Evolutionary conservation across 192 early-diverging fungal species (phyloP), one percentile per base, ranked within the genome.

Genomic region (Backusella westeae): DNA sequence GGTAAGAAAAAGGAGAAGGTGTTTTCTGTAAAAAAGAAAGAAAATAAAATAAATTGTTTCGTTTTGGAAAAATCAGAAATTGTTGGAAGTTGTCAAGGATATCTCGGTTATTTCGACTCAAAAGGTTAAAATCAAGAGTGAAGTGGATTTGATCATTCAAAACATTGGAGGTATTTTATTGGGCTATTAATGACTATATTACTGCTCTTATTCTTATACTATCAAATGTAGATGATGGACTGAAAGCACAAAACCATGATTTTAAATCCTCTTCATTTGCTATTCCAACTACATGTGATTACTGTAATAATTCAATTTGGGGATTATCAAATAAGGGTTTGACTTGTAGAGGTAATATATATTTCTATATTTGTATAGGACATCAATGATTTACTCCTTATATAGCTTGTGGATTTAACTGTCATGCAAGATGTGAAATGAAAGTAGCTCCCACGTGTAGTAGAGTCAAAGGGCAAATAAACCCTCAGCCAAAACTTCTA

Each of bases 401-500:
- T 42, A 9, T 69, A 72, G 85, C 85, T 19, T 91, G 93, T 78
- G 90, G 89, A 3, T 93, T 91, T 72, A 92, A 91, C 76, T 90
- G 90, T 34, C 93, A 95, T 76, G 82, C 91, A 8, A 93, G 92
- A 78, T 95, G 93, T 75, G 93, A 95, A 76, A 88, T 92, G 83
- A 95, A 93, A 76, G 89, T 92, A 12, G 83, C 91, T 9, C 90
- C 90, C 1, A 88, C 82, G 53, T 94, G 93, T 66, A 85, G 87
- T 41, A 84, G 87, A 32, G 71, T 87, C 5, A 88, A 85, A 65
- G 88, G 87, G 12, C 81, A 83, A n/a, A 84, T 87, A 29, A 82
- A 83, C 1, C 78, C 81, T 3, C 85, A 85, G 19, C 68, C 72
- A 6, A 49, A 19, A n/a, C 41, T 17, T 17, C 14, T 34, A 34